Base-by-base conservation (phyloP, 2,329 filamentous ascomycete genomes). In the Chrysosporium queenslandicum region DNA sequence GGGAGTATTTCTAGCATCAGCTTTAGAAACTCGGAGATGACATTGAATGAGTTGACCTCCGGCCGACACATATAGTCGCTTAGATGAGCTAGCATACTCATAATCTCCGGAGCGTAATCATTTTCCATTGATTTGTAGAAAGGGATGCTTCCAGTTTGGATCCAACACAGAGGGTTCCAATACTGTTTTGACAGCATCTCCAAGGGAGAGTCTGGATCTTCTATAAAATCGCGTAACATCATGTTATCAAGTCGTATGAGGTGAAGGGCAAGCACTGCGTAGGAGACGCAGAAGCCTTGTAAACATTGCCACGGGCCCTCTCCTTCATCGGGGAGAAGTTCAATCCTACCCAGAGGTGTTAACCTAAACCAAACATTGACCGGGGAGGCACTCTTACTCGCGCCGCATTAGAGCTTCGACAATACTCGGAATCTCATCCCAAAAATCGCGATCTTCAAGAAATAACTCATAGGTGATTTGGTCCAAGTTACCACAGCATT, bases 381-480 rank as follows among this genome's bases (percentile, higher is more conserved):
- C 48, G 8, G 16, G 14, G 9, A 39, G 6, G 16, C 3, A 7
- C 18, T 34, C 64, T 61, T 64, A 71, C 68, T 57, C 53, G 61
- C 73, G 64, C 52, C 68, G 66, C 46, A 74, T 56, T 25, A 75
- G 55, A 40, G 55, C 56, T 53, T 74, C 70, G 20, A 72, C 53
- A 16, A 75, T 39, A 2, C 54, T 55, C 9, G 73, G 72, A 7
- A 75, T 46, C 12, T 68, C 64, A 29, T 70, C 66, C 72, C 73
- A 75, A 54, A 76, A 72, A 4, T 71, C 68, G 21, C 61, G 61
- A 32, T 74, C 67, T 9, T 72, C 66, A 7, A 62, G 52, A 34
- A 68, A 62, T 4, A 67, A 58, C 40, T 68, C 65, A 18, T 63
- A 58, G 0, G 66, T 63, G 3, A 73, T 55, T 18, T 60, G 62